These are phyloP conservation scores for Volvariella volvacea DNA, from an alignment of 1,284 basidiomycete species.

Conservation along the genomic window DNA sequence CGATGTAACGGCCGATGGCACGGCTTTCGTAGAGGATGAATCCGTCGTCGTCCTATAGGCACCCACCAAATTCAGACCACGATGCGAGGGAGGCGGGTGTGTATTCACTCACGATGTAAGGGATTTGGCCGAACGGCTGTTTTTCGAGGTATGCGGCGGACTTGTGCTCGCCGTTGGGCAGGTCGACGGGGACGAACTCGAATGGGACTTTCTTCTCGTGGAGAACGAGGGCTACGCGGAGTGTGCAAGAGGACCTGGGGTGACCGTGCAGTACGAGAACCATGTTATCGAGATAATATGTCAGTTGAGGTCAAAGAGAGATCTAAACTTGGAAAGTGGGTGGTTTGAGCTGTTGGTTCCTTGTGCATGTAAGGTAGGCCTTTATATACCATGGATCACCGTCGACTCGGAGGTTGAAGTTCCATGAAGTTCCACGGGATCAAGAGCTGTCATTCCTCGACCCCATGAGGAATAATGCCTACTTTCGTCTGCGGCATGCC, in stretches of 20 bases:
- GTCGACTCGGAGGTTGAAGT: too few relatives aligned
- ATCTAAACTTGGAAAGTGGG: background rate
- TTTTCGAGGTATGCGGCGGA: conserved; percentile 29
- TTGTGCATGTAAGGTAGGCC: too few relatives aligned
- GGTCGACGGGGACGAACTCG: conserved; percentile 37
- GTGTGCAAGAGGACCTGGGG: conserved; percentile 32
- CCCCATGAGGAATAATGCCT: too few relatives aligned
- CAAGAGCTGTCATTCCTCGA: too few relatives aligned
- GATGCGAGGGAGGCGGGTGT: conserved; percentile 1
- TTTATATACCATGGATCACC: too few relatives aligned
- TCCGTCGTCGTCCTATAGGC: too few relatives aligned
- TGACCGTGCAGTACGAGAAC: conserved; percentile 43
- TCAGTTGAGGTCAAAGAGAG: conserved; percentile 1
- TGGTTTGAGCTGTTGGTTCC: background rate
- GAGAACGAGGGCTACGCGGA: conserved; percentile 35
- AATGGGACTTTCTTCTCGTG: conserved; percentile 47
- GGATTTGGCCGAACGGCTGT: conserved; percentile 65
- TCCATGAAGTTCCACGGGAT: too few relatives aligned
- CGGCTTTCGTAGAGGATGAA: conserved; percentile 38
- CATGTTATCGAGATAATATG: too few relatives aligned
- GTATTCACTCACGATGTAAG: conserved; percentile 41
- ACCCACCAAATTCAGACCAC: too few relatives aligned
- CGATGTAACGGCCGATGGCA: conserved; percentile 36
- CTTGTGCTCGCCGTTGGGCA: conserved; percentile 41
- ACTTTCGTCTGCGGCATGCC: too few relatives aligned